Evolutionary conservation across 768 basidiomycete genomes (phyloP), one percentile per base, ranked within the genome.

Genomic region (Suillus hirtellus): DNA sequence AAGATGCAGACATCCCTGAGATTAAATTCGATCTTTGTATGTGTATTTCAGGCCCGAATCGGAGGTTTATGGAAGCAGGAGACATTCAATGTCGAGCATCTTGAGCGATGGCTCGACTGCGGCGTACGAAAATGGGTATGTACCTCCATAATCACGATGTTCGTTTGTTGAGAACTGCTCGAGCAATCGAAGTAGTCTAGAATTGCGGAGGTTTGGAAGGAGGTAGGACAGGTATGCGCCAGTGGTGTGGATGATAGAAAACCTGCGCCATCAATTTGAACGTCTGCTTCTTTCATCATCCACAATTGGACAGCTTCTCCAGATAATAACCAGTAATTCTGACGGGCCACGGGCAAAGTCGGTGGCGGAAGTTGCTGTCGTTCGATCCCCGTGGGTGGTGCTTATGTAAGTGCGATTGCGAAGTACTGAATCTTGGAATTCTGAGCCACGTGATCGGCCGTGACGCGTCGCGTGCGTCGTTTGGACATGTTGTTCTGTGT

Each of bases 251-350:
- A 67, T 62, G 27, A 75, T 63, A 19, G 64, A 65, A 27, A 75
- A 60, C 56, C 67, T 75, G 54, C 69, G 66, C 73, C 74, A 75
- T n/a, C 70, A 67, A 31, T 59, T 72, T 69, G 24, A 75, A 63
- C 42, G 65, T 69, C 38, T 58, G 44, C n/a, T 8, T n/a, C 42
- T 74, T 54, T 37, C 53, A 9, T 5, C 37, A 5, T 69, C 71
- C 37, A 59, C 65, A 2, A 74, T 61, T 31, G 31, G 31, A 31
- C 31, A 31, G 31, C 31, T 31, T 31, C 31, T 31, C 31, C 31
- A 31, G 4, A 46, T 46, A 46, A 6, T 21, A 2, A 47, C 21
- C 21, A 21, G 2, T 8, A 21, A 47, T 12, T 47, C 46, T 6
- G 46, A 44, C 19, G 19, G 35, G 35, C 35, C 10, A 37, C 35